phyloP scores from a whole-genome alignment of 2,329 filamentous ascomycete species.

The Podosphaera xanthii region DNA sequence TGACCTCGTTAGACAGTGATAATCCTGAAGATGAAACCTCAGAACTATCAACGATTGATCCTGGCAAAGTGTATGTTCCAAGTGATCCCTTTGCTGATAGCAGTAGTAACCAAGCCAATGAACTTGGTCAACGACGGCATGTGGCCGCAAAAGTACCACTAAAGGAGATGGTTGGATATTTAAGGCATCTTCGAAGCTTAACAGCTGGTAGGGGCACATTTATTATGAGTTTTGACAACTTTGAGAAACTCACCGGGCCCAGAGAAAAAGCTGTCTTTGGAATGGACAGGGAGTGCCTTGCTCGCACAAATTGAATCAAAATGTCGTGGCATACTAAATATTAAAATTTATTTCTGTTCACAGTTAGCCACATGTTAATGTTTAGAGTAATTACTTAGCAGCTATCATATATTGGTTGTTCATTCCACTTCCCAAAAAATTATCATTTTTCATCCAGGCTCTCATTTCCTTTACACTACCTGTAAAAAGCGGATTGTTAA shows the following conservation, averaged over 20 bases:
- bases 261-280: slow-evolving; percentile 20
- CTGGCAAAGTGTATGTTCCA: slow-evolving; percentile 60
- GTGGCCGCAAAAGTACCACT: slow-evolving; percentile 76
- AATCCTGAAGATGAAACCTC: slow-evolving; percentile 6
- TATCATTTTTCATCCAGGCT: no score
- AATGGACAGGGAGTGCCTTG: background rate
- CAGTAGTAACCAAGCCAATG: slow-evolving; percentile 25
- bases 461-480: no score
- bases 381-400: no score
- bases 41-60: slow-evolving; percentile 30
- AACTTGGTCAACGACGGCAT: slow-evolving; percentile 27
- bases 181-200: slow-evolving; percentile 69
- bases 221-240: slow-evolving; percentile 50
- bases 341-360: no score
- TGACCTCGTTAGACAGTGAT: slow-evolving; percentile 39
- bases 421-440: no score
- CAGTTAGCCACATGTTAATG: no score
- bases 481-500: no score
- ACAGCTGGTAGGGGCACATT: slow-evolving; percentile 67
- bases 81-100: slow-evolving; percentile 52
- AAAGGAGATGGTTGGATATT: slow-evolving; percentile 90
- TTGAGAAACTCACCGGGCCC: slow-evolving; percentile 40
- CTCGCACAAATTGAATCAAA: no score
- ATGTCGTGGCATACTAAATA: no score
- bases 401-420: no score